phyloP scores from a whole-genome alignment of 192 early-diverging fungal genomes.

The Entomortierella lignicola region DNA sequence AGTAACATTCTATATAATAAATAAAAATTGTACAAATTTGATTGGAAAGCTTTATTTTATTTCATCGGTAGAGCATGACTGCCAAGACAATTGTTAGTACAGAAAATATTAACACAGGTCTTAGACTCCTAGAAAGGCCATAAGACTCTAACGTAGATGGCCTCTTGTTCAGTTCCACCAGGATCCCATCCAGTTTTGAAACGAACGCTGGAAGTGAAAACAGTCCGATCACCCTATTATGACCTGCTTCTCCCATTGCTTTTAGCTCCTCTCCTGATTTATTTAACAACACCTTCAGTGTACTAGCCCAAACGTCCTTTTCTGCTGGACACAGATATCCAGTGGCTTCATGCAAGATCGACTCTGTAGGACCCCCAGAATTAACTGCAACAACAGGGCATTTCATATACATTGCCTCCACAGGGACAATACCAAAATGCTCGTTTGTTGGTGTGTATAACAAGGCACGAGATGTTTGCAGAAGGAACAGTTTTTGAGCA shows the following conservation, averaged over 20 bases:
- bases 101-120: conserved; percentile 5
- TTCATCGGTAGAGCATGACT: conserved; percentile 5
- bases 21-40: not conserved
- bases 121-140: conserved; percentile 2
- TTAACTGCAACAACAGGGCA: conserved; percentile 91
- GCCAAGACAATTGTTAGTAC: conserved; percentile 9
- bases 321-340: conserved; percentile 79
- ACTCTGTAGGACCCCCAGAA: conserved; percentile 89
- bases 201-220: conserved; percentile 80
- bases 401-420: conserved; percentile 93
- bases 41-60: not conserved
- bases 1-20: not conserved
- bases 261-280: conserved; percentile 41
- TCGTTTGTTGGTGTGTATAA: conserved; percentile 95
- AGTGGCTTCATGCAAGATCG: conserved; percentile 75
- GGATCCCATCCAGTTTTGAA: conserved; percentile 71
- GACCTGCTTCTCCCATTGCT: conserved; percentile 76
- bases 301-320: conserved; percentile 71
- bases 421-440: conserved; percentile 97
- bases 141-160: conserved; percentile 9
- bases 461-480: conserved; percentile 70
- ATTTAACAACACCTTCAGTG: conserved; percentile 64
- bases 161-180: conserved; percentile 53
- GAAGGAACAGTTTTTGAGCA: conserved; percentile 78
- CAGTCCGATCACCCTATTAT: conserved; percentile 64